Percentiles rank a stretch among this genome's conserved stretches.
Conservation (phyloP, 2,329 filamentous ascomycete species). For the Colletotrichum simmondsii region DNA sequence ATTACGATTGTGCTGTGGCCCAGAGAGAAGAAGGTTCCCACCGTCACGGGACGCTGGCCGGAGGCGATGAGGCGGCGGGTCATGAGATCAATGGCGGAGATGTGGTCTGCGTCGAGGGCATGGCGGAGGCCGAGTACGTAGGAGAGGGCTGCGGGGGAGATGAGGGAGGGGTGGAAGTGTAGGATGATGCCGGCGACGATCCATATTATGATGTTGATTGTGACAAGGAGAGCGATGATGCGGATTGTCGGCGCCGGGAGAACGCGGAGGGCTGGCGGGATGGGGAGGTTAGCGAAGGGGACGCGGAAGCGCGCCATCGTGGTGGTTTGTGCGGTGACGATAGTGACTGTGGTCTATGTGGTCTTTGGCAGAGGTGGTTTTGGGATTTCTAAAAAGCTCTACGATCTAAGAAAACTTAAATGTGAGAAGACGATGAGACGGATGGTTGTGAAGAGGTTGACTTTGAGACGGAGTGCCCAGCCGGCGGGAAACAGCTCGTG, state of each 20-base stretch:
- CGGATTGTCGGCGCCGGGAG: constrained; percentile 49
- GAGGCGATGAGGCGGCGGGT: constrained; percentile 88
- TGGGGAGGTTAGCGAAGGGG: constrained; percentile 32
- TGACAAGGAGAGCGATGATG: constrained; percentile 62
- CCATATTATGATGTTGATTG: constrained; percentile 67
- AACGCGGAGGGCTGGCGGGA: constrained; percentile 42
- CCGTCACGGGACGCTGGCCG: constrained; percentile 87
- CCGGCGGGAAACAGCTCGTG: constrained; percentile 2
- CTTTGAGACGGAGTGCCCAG: not conserved
- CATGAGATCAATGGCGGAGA: constrained; percentile 90
- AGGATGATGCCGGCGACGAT: constrained; percentile 63
- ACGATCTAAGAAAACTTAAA: not conserved
- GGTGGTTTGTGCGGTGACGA: not conserved
- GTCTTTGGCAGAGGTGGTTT: not conserved
- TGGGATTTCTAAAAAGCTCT: not conserved
- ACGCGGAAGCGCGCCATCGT: constrained; percentile 34
- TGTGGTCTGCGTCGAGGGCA: constrained; percentile 97
- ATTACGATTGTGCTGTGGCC: constrained; percentile 95
- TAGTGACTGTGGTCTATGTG: not conserved
- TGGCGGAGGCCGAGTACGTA: constrained; percentile 92
- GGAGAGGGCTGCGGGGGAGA: constrained; percentile 84
- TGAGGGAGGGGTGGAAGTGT: constrained; percentile 67
- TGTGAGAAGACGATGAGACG: not conserved
- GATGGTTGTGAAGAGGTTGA: not conserved
- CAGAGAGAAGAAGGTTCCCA: constrained; percentile 93